A percentile compares a stretch with the other conserved stretches of the same genome.
These are phyloP conservation scores for Syncephalastrum contaminatum DNA, from an alignment of 371 early-diverging fungal species.

Conservation along the genomic window DNA sequence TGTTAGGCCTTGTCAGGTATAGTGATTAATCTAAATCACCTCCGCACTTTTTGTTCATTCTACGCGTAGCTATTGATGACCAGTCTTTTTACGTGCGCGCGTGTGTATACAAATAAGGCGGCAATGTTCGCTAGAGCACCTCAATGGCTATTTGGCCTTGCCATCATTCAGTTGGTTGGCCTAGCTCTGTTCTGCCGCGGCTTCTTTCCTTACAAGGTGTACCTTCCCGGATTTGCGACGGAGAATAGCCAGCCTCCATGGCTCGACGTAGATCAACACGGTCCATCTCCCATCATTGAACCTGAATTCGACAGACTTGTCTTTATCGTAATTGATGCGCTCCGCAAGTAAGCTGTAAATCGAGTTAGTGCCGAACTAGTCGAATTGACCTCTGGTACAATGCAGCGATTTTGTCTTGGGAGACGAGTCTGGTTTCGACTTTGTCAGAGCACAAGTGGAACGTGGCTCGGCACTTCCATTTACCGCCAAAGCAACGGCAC, in stretches of 20 bases:
- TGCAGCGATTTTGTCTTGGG: constrained; percentile 76
- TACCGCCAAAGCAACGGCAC: constrained; percentile 77
- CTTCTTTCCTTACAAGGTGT: constrained; percentile 78
- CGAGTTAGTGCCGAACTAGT: too few species aligned
- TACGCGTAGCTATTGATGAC: neutral
- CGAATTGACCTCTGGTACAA: too few species aligned
- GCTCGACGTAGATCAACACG: neutral
- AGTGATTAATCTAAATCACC: neutral
- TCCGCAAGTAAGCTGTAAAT: constrained; percentile 51
- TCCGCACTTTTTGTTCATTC: too few species aligned
- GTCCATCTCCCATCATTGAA: constrained; percentile 13
- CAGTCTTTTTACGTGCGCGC: neutral
- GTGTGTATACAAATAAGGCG: neutral
- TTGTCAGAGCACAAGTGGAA: constrained; percentile 57
- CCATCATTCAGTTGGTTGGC: constrained; percentile 58
- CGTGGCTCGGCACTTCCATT: constrained; percentile 57
- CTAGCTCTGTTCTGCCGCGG: constrained; percentile 68
- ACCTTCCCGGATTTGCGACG: constrained; percentile 61
- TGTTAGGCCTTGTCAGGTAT: neutral
- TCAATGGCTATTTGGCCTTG: constrained; percentile 18
- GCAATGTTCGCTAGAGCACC: too few species aligned
- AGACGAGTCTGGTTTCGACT: constrained; percentile 61
- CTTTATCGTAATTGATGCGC: constrained; percentile 79
- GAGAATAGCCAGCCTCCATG: constrained; percentile 9
- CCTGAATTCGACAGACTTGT: constrained; percentile 73